Evolutionary conservation across 805 yeast genomes (phyloP).

Genomic region (Yamadazyma sp.): DNA sequence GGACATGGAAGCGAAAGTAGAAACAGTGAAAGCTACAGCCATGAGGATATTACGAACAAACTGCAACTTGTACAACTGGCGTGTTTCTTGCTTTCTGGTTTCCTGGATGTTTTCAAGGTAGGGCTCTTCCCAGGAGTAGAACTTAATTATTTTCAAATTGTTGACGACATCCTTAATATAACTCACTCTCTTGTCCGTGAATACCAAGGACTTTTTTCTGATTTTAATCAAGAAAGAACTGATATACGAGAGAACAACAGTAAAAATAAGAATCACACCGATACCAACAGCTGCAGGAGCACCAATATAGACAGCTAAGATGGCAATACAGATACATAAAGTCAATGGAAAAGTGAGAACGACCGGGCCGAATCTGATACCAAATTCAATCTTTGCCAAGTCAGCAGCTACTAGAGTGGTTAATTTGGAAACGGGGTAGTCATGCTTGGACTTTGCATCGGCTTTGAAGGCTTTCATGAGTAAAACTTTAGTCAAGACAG

Average conservation of each 20-base stretch:
- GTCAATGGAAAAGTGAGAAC: constrained; percentile 63
- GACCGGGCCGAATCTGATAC: constrained; percentile 65
- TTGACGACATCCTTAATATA: constrained; percentile 75
- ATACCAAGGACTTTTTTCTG: constrained; percentile 56
- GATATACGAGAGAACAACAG: constrained; percentile 43
- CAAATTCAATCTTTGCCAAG: constrained; percentile 74
- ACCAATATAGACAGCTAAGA: constrained; percentile 68
- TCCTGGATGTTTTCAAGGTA: constrained; percentile 55
- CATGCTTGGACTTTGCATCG: constrained; percentile 54
- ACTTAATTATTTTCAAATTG: constrained; percentile 78
- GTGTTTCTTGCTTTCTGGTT: constrained; percentile 62
- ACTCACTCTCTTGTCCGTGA: constrained; percentile 75
- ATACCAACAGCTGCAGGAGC: constrained; percentile 71
- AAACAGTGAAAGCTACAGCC: constrained; percentile 65
- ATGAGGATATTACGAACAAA: constrained; percentile 58
- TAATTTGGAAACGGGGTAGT: constrained; percentile 66
- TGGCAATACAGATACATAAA: constrained; percentile 58
- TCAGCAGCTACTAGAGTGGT: constrained; percentile 82
- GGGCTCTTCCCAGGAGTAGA: constrained; percentile 89
- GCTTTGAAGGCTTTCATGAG: constrained; percentile 66
- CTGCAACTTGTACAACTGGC: constrained; percentile 60
- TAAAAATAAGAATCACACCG: constrained; percentile 52
- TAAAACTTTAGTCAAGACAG: constrained; percentile 67
- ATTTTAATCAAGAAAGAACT: constrained; percentile 52
- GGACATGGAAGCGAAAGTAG: constrained; percentile 70